Base-by-base conservation (phyloP, 495 filamentous ascomycete species). In the Lasiosphaeria miniovina region DNA sequence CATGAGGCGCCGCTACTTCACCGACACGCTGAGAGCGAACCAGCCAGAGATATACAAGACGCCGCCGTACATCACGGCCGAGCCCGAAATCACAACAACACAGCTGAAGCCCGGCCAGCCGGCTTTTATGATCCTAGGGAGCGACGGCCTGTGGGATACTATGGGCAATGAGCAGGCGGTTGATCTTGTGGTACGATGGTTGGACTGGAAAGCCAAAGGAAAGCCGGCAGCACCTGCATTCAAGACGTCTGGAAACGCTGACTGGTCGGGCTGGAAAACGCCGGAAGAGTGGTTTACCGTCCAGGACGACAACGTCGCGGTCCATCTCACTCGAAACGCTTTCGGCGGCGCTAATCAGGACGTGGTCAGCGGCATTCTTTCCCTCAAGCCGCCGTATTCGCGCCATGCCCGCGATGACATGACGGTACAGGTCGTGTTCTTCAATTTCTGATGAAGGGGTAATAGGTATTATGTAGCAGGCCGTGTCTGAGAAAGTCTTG, bases 31-130 rank as follows among this genome's bases (percentile, higher is more conserved):
- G 48, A 45, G 70, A 14, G 76, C 75, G 1, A 67, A 77, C 17
- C 73, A 68, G 17, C 71, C 77, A 6, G 64, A 77, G 36, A 51
- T 61, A 36, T 74, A 71, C 56, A 70, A 67, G 35, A 83, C 84
- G 0, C 86, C 86, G 34, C 87, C 86, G 1, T 90, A 89, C 69
- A 66, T 88, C 38, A 88, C 83, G 1, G 86, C 87, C 3, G 77
- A 84, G 68, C 87, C 87, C 1, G 82, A 82, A 6, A 77, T 89
- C 41, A 84, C 80, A 0, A 83, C 80, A 38, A 82, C 76, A 0
- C 69, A 73, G 59, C 74, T 89, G 33, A 67, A 83, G 34, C 63
- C 74, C 0, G 67, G 63, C 1, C 33, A 56, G 32, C 61, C 64
- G 0, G 81, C 81, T 15, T 88, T 89, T 60, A 51, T 88, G 52